These are phyloP conservation scores for Phytophthora citricola DNA, from an alignment of 352 stramenopile genomes.

Conservation along the genomic window DNA sequence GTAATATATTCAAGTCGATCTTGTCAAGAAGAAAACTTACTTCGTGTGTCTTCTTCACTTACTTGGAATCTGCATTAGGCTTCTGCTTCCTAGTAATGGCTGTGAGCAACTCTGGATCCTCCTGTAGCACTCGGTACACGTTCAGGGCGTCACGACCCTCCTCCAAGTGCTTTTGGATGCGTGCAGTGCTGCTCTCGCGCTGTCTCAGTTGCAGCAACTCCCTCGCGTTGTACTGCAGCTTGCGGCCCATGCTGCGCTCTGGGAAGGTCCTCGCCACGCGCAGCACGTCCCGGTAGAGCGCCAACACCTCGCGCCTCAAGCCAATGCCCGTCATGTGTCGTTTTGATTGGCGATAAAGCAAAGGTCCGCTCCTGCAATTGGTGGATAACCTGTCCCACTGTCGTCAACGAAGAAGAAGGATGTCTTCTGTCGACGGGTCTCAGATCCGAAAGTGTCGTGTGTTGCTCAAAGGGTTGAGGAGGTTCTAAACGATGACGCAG, in stretches of 20 bases:
- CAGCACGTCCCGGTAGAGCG: slow-evolving; percentile 66
- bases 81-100: slow-evolving; percentile 68
- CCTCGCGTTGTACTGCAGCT: slow-evolving; percentile 79
- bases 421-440: background rate
- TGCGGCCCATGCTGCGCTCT: slow-evolving; percentile 64
- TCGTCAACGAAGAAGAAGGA: background rate
- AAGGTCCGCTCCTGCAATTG: slow-evolving; percentile 3
- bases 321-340: slow-evolving; percentile 32
- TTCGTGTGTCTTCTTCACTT: too few relatives aligned
- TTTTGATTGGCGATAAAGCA: slow-evolving; percentile 25
- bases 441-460: slow-evolving; percentile 27
- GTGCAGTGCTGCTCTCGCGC: slow-evolving; percentile 47
- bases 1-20: slow-evolving; percentile 29
- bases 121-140: slow-evolving; percentile 66
- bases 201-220: slow-evolving; percentile 73
- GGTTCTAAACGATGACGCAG: slow-evolving; percentile 16
- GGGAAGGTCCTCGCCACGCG: slow-evolving; percentile 61
- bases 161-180: slow-evolving; percentile 48
- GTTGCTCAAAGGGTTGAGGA: slow-evolving; percentile 9
- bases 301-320: slow-evolving; percentile 57
- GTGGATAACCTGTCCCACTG: slow-evolving; percentile 15
- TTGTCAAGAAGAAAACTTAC: too few relatives aligned
- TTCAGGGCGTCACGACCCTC: slow-evolving; percentile 65
- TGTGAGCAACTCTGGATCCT: slow-evolving; percentile 48
- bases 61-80: background rate